Conservation (phyloP, 1,284 basidiomycete species). For the Hortiboletus rubellus region DNA sequence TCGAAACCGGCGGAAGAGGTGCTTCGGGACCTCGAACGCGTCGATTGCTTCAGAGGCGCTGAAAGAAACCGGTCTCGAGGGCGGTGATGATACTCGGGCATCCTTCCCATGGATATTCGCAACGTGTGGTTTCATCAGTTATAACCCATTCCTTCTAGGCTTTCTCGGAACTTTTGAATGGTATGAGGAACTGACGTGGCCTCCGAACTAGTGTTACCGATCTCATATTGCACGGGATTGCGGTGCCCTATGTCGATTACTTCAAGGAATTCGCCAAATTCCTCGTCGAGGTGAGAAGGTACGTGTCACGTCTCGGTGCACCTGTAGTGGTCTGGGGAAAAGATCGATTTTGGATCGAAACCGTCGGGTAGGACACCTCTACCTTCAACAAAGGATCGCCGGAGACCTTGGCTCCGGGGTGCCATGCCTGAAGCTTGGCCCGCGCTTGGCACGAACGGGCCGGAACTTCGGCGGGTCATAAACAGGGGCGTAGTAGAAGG, state of each 20-base stretch:
- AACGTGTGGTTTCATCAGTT: constrained; percentile 4
- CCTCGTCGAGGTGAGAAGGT: constrained; percentile 40
- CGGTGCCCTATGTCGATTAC: constrained; percentile 68
- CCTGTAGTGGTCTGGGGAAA: constrained; percentile 7
- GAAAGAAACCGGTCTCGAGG: constrained; percentile 57
- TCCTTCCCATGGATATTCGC: constrained; percentile 67
- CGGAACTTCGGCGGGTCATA: background rate
- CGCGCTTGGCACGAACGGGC: background rate
- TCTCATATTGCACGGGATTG: constrained; percentile 45
- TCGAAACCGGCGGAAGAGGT: constrained; percentile 54
- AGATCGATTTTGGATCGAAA: constrained; percentile 4
- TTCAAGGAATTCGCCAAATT: constrained; percentile 62
- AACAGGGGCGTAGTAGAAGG: background rate
- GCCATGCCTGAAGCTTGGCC: background rate
- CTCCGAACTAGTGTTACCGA: background rate
- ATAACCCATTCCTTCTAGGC: constrained; percentile 36
- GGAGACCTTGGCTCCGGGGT: background rate
- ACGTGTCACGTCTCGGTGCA: background rate
- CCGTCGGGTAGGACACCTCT: background rate
- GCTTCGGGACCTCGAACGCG: constrained; percentile 62
- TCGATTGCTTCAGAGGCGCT: constrained; percentile 67
- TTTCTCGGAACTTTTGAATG: constrained; percentile 78
- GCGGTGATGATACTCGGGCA: constrained; percentile 64
- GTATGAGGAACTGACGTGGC: constrained; percentile 25
- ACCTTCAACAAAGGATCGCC: background rate